Percentiles rank a stretch among this genome's conserved stretches.
These are phyloP conservation scores for Phytophthora sp. DNA, from an alignment of 352 stramenopile genomes.

Conservation along the genomic window DNA sequence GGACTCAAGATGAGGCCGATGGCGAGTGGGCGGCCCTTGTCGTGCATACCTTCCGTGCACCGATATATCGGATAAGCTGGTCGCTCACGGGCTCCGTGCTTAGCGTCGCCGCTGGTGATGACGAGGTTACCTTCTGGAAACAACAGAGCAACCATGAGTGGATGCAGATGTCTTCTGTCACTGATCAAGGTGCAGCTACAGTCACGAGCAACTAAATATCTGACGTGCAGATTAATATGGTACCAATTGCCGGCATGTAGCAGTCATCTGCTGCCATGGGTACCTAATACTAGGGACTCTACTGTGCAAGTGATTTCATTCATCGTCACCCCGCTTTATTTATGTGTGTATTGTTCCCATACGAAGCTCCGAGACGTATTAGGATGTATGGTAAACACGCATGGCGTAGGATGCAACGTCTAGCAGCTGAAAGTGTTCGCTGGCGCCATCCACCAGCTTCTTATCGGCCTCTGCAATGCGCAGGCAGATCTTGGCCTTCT, in stretches of 20 bases:
- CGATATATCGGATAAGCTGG: constrained; percentile 87
- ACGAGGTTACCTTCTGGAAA: constrained; percentile 87
- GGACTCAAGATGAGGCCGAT: constrained; percentile 72
- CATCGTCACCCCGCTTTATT: constrained; percentile 19
- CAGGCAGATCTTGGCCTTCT: constrained; percentile 95
- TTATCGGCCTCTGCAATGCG: constrained; percentile 96
- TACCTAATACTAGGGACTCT: constrained; percentile 19
- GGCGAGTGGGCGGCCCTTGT: constrained; percentile 70
- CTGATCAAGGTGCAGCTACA: constrained; percentile 58
- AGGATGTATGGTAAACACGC: constrained; percentile 62
- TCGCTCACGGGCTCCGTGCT: constrained; percentile 75
- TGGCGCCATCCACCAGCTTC: constrained; percentile 95
- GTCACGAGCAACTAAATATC: constrained; percentile 36
- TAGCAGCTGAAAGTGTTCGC: constrained; percentile 97
- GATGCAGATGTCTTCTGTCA: constrained; percentile 77
- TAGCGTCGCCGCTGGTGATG: constrained; percentile 67
- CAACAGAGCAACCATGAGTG: constrained; percentile 65
- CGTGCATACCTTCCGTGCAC: constrained; percentile 69
- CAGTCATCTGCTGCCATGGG: too few species aligned
- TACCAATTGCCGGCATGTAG: not conserved
- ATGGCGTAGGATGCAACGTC: constrained; percentile 92
- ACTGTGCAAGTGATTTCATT: constrained; percentile 17
- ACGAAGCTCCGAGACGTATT: constrained; percentile 14
- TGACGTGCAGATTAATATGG: not conserved
- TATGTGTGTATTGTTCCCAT: constrained; percentile 16